A percentile compares a stretch with the other conserved stretches of the same genome.
phyloP scores from a whole-genome alignment of 148 eudicot genomes.

The Rhododendron simsii region DNA sequence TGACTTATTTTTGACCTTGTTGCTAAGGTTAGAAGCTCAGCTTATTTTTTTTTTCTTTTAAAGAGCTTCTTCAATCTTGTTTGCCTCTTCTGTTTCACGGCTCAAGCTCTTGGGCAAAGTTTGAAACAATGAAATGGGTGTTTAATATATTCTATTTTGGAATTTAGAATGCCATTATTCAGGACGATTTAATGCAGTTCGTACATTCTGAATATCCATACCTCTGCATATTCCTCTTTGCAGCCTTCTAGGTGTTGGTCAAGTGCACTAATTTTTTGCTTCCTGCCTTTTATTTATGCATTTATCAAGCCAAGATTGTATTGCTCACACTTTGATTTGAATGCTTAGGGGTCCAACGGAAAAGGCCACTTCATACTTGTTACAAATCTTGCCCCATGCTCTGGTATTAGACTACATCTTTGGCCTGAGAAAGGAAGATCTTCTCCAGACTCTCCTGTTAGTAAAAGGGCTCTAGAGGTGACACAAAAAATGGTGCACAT shows the following conservation, averaged over 20 bases:
- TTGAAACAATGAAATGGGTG: neutral
- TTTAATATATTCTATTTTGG: neutral
- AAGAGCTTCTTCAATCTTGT: neutral
- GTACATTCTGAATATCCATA: neutral
- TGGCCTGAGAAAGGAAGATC: conserved; percentile 84
- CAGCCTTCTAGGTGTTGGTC: neutral
- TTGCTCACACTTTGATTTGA: conserved; percentile 16
- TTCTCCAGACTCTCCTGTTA: conserved; percentile 37
- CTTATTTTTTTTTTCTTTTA: neutral
- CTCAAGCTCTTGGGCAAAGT: neutral
- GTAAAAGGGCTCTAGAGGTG: conserved; percentile 65
- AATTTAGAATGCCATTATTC: neutral
- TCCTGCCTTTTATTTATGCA: neutral
- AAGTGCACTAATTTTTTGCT: neutral
- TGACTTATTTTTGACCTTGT: conserved; percentile 1
- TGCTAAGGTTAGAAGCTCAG: conserved; percentile 6
- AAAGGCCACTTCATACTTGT: conserved; percentile 79
- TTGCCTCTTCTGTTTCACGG: neutral
- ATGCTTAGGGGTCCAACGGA: conserved; percentile 64
- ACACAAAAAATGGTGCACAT: conserved; percentile 84
- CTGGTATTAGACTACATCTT: conserved; percentile 87
- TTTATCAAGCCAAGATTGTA: neutral
- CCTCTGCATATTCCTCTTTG: neutral
- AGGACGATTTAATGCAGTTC: neutral
- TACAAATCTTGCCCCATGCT: conserved; percentile 94